Conservation (phyloP, 768 basidiomycete species). For the Cyathus striatus region DNA sequence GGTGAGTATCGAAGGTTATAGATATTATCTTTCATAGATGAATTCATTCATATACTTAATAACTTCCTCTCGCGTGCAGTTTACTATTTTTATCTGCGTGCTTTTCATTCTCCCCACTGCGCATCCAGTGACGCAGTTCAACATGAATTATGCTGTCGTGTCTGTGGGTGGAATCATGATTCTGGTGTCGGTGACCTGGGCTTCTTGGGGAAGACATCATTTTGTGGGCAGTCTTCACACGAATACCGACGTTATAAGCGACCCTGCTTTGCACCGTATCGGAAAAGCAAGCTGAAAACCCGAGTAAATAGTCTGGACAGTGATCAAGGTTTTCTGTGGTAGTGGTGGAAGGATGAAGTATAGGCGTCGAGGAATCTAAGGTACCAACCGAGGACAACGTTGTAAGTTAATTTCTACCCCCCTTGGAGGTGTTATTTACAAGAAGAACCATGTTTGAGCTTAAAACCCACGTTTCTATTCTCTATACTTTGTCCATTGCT, state of each 20-base stretch:
- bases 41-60: neutral
- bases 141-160: conserved; percentile 58
- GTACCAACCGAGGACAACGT: neutral
- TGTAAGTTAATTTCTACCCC: neutral
- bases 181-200: conserved; percentile 41
- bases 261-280: neutral
- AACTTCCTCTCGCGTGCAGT: conserved; percentile 22
- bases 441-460: neutral
- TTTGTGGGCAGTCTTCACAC: conserved; percentile 45
- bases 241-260: conserved; percentile 6
- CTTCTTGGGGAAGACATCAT: conserved; percentile 37
- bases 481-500: neutral
- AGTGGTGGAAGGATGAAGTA: no score
- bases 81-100: conserved; percentile 46
- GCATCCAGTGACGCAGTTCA: conserved; percentile 38
- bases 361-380: no score
- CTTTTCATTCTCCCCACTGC: conserved; percentile 55
- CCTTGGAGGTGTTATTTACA: neutral
- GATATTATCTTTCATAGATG: neutral
- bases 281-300: neutral
- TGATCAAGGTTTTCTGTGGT: neutral
- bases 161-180: conserved; percentile 42
- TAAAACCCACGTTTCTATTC: neutral
- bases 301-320: neutral
- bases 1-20: conserved; percentile 23